Conservation (phyloP, 2,329 filamentous ascomycete genomes). For the Chaetomium sp. region DNA sequence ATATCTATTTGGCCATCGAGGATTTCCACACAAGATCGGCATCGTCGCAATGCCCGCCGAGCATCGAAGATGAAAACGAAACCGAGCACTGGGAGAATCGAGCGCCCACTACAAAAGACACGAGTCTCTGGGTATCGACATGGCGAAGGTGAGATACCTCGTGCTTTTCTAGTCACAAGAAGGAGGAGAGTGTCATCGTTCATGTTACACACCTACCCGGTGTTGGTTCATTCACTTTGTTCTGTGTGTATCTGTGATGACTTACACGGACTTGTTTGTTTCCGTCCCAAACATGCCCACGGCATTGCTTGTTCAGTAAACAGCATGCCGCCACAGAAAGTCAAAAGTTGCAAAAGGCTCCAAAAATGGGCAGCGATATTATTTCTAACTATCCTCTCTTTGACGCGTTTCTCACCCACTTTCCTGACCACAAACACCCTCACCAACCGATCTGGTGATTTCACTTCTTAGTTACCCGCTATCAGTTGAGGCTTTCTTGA, state of each 20-base stretch:
- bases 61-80: background rate
- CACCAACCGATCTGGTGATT: background rate
- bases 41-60: slow-evolving; percentile 7
- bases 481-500: background rate
- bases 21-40: background rate
- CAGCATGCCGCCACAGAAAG: background rate
- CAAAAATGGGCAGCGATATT: background rate
- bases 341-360: background rate
- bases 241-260: slow-evolving; percentile 8
- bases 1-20: background rate
- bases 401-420: background rate
- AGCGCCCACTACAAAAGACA: slow-evolving; percentile 10
- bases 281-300: slow-evolving; percentile 15
- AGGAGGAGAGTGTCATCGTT: background rate
- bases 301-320: slow-evolving; percentile 3
- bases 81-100: background rate
- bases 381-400: background rate
- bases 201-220: background rate
- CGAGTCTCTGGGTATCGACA: background rate
- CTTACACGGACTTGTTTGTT: slow-evolving; percentile 11
- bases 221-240: background rate
- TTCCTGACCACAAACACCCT: background rate
- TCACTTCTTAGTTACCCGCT: background rate
- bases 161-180: background rate
- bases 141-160: slow-evolving; percentile 14